These are phyloP conservation scores for Phytopythium oedochilum DNA, from an alignment of 352 stramenopile species.

Conservation along the genomic window DNA sequence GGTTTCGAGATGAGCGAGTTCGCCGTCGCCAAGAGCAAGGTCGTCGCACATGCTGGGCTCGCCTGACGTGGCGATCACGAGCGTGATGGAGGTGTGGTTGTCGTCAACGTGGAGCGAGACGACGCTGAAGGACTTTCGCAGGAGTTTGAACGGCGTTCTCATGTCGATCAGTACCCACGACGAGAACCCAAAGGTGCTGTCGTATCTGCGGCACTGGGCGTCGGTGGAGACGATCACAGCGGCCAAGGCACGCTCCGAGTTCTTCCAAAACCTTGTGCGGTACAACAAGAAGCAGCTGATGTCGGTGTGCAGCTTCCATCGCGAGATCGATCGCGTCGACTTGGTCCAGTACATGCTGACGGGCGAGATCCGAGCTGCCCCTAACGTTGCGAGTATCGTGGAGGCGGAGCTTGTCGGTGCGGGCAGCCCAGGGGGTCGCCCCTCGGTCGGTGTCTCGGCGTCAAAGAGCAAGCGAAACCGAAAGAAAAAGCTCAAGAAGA, in stretches of 20 bases:
- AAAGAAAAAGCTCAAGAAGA: slow-evolving; percentile 1
- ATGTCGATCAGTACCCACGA: slow-evolving; percentile 1
- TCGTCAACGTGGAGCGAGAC: slow-evolving; percentile 17
- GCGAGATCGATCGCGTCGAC: slow-evolving; percentile 14
- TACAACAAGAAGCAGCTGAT: slow-evolving; percentile 6
- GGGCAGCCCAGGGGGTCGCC: no score
- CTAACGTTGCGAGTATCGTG: not conserved
- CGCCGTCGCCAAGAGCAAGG: slow-evolving; percentile 19
- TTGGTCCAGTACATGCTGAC: slow-evolving; percentile 20
- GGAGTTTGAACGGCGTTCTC: slow-evolving; percentile 7
- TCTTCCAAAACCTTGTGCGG: slow-evolving; percentile 11
- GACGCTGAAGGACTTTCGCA: slow-evolving; percentile 12
- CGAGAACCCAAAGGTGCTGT: slow-evolving; percentile 15
- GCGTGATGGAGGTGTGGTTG: slow-evolving; percentile 23
- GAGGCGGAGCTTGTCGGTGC: no score
- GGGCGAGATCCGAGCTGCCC: slow-evolving; percentile 13
- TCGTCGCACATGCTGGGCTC: slow-evolving; percentile 18
- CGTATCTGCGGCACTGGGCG: slow-evolving; percentile 18
- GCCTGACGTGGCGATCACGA: slow-evolving; percentile 8
- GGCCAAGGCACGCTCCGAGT: slow-evolving; percentile 9
- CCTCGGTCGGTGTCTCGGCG: no score
- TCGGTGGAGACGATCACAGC: slow-evolving; percentile 12
- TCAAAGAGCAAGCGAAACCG: not conserved
- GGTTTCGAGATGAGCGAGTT: slow-evolving; percentile 26
- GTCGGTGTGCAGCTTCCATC: slow-evolving; percentile 8